phyloP scores from a whole-genome alignment of 129 eudicot genomes.

The Helianthus tuberosus region DNA sequence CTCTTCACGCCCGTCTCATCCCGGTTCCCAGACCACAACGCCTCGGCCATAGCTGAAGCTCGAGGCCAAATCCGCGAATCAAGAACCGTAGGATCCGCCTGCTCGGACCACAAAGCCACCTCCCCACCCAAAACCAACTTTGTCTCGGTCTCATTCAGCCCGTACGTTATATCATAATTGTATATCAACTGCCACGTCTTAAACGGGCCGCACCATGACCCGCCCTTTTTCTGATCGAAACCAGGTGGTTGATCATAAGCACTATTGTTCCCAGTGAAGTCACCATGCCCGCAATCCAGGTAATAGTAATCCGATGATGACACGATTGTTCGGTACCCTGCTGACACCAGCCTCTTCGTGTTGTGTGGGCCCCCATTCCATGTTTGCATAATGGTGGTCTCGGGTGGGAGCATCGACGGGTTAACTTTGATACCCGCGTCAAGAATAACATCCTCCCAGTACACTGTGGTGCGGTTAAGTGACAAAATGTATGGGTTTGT shows the following conservation, averaged over 20 bases:
- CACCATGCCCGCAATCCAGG: slow-evolving; percentile 94
- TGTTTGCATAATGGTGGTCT: slow-evolving; percentile 73
- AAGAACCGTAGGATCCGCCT: slow-evolving; percentile 69
- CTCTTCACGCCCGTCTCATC: slow-evolving; percentile 79
- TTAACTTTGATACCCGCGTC: slow-evolving; percentile 51
- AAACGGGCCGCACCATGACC: slow-evolving; percentile 95
- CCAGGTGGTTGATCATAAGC: slow-evolving; percentile 57
- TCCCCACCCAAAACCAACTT: slow-evolving; percentile 92
- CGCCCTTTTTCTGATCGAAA: slow-evolving; percentile 53
- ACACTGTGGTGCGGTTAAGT: slow-evolving; percentile 65
- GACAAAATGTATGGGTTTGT: slow-evolving; percentile 70
- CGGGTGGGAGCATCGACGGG: slow-evolving; percentile 51
- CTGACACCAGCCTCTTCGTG: slow-evolving; percentile 65
- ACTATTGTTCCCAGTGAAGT: slow-evolving; percentile 76
- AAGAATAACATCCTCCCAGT: slow-evolving; percentile 88
- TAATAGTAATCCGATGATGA: slow-evolving; percentile 78
- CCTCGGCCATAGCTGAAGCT: slow-evolving; percentile 77
- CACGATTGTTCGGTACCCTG: slow-evolving; percentile 85
- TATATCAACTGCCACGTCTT: slow-evolving; percentile 90
- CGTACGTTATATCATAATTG: slow-evolving; percentile 77
- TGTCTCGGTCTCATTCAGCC: slow-evolving; percentile 57
- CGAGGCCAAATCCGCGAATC: slow-evolving; percentile 87
- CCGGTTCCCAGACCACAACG: slow-evolving; percentile 83
- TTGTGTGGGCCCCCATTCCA: slow-evolving; percentile 84
- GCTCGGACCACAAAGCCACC: slow-evolving; percentile 95